These are phyloP conservation scores for Russula ochroleuca DNA, from an alignment of 768 basidiomycete species.

Conservation along the genomic window DNA sequence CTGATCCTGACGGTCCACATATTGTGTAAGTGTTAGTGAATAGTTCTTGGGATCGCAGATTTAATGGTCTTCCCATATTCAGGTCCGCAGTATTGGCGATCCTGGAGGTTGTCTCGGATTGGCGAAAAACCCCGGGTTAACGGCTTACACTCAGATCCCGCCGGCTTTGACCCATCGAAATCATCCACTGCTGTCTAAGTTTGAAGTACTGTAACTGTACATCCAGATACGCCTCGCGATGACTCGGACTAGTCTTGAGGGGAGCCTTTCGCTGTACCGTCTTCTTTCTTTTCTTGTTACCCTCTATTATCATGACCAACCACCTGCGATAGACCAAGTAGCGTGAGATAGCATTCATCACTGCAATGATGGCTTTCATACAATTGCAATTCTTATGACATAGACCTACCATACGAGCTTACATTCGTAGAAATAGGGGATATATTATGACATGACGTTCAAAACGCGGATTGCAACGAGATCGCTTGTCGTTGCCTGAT, in stretches of 20 bases:
- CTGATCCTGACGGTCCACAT: slow-evolving; percentile 44
- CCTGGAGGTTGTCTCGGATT: slow-evolving; percentile 55
- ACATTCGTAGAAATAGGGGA: slow-evolving; percentile 4
- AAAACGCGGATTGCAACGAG: no score
- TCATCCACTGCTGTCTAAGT: no score
- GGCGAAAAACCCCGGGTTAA: slow-evolving; percentile 48
- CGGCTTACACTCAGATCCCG: slow-evolving; percentile 64
- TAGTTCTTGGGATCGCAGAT: slow-evolving; percentile 17
- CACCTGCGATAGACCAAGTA: neutral
- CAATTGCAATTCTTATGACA: neutral
- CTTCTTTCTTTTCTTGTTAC: neutral
- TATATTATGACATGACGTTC: neutral
- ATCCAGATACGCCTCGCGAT: slow-evolving; percentile 74
- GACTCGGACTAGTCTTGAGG: neutral
- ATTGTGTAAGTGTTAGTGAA: slow-evolving; percentile 43
- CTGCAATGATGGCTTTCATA: neutral
- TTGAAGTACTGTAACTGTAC: no score
- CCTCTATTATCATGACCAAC: neutral
- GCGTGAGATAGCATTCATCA: no score
- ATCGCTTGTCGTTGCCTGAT: slow-evolving; percentile 2
- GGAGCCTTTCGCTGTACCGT: neutral
- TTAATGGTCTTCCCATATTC: slow-evolving; percentile 34
- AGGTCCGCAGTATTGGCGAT: slow-evolving; percentile 67
- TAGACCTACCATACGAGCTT: neutral
- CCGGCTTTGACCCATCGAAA: slow-evolving; percentile 67